Evolutionary conservation across 139 green algal species (phyloP).

Genomic region (Tetradesmus obliquus): DNA sequence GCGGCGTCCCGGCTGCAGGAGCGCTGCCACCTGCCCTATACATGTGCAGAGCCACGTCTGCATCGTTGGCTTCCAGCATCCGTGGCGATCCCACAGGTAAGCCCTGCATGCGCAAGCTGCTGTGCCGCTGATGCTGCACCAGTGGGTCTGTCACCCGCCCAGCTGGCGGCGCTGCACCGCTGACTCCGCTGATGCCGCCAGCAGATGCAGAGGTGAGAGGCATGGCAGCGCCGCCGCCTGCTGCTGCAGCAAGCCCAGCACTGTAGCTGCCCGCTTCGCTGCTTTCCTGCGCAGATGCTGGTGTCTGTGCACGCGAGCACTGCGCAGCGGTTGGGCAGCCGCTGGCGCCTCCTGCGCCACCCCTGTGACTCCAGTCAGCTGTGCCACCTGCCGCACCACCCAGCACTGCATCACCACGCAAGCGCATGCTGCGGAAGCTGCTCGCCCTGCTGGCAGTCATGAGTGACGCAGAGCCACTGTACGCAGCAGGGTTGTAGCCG

Average conservation of each 20-base stretch:
- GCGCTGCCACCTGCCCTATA: background rate
- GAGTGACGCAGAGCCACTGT: background rate
- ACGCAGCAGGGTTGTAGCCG: background rate
- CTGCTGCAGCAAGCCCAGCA: background rate
- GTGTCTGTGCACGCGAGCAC: conserved; percentile 5
- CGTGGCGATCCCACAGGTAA: background rate
- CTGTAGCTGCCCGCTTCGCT: conserved; percentile 21
- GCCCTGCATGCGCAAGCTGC: background rate
- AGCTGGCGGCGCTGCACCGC: background rate
- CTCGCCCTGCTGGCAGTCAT: conserved; percentile 14
- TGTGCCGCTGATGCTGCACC: background rate
- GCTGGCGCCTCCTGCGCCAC: background rate
- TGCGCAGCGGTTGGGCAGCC: background rate
- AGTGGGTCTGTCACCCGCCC: background rate
- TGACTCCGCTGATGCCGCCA: background rate
- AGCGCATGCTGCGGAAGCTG: conserved; percentile 35
- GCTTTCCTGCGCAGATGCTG: background rate
- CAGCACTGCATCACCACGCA: background rate
- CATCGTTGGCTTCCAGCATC: background rate
- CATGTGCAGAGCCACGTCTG: background rate
- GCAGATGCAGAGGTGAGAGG: background rate
- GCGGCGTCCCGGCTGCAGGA: background rate
- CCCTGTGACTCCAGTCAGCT: background rate
- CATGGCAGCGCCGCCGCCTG: background rate
- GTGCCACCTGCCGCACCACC: background rate